Evolutionary conservation across 495 filamentous ascomycete species (phyloP).

Genomic region (Hypoxylon lenormandii): DNA sequence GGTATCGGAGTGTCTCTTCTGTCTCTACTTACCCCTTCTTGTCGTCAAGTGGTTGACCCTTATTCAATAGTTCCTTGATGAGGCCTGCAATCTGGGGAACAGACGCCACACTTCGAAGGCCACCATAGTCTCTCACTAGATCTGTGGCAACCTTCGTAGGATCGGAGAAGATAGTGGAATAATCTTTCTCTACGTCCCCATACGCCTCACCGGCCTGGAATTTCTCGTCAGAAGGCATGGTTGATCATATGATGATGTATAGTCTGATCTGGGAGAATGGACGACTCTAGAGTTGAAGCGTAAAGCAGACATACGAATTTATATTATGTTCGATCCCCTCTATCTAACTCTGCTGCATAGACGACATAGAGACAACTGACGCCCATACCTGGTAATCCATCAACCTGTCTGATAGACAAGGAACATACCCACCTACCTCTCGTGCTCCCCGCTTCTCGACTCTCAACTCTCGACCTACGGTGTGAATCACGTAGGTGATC

Average conservation of each 20-base stretch:
- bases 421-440: background rate
- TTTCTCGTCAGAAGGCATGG: conserved; percentile 30
- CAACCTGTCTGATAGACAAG: background rate
- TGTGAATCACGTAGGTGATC: background rate
- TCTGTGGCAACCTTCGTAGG: conserved; percentile 46
- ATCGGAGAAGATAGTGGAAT: conserved; percentile 48
- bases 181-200: conserved; percentile 25
- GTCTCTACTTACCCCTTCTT: conserved; percentile 45
- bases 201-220: conserved; percentile 46
- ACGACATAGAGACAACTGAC: background rate
- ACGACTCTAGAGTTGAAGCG: background rate
- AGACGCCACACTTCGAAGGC: conserved; percentile 41
- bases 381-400: background rate
- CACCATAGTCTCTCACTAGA: conserved; percentile 46
- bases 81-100: conserved; percentile 41
- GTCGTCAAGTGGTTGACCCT: conserved; percentile 51
- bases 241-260: conserved; percentile 9
- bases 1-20: background rate
- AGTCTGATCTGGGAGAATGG: background rate
- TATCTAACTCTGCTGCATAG: conserved; percentile 10
- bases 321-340: background rate
- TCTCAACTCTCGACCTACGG: background rate
- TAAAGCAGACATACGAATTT: background rate
- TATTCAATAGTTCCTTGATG: conserved; percentile 45
- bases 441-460: background rate